Conservation (phyloP, 192 early-diverging fungal genomes). For the Mortierella antarctica region DNA sequence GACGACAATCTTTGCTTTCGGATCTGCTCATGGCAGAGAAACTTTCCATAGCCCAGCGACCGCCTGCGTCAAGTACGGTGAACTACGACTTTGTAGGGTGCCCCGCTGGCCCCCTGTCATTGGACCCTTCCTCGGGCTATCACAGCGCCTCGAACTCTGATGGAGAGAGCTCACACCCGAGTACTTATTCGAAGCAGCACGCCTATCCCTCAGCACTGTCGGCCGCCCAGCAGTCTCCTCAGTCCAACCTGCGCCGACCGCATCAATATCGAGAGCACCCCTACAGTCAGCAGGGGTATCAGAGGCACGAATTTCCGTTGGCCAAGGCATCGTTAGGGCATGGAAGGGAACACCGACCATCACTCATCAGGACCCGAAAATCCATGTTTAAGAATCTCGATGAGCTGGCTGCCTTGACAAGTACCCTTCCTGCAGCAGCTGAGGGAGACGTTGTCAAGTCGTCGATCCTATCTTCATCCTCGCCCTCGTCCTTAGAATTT, state of each 20-base stretch:
- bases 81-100: too few species aligned
- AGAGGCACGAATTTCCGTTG: not conserved
- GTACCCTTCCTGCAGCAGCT: not conserved
- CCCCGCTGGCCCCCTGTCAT: not conserved
- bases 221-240: not conserved
- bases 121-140: not conserved
- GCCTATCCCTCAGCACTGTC: not conserved
- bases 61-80: not conserved
- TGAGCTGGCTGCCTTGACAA: not conserved
- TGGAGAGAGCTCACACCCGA: not conserved
- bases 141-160: conserved; percentile 6
- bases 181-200: not conserved
- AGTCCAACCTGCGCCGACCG: not conserved
- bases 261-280: not conserved
- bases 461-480: not conserved
- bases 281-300: not conserved
- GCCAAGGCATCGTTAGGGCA: not conserved
- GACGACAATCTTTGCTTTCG: conserved; percentile 17
- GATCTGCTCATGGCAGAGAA: conserved; percentile 22
- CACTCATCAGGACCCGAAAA: conserved; percentile 11
- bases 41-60: not conserved
- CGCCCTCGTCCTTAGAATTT: not conserved
- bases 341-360: not conserved
- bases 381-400: conserved; percentile 27
- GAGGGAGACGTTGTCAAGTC: too few species aligned